Evolutionary conservation across 768 basidiomycete species (phyloP).

Genomic region (Phylloporus rhodoxanthus): DNA sequence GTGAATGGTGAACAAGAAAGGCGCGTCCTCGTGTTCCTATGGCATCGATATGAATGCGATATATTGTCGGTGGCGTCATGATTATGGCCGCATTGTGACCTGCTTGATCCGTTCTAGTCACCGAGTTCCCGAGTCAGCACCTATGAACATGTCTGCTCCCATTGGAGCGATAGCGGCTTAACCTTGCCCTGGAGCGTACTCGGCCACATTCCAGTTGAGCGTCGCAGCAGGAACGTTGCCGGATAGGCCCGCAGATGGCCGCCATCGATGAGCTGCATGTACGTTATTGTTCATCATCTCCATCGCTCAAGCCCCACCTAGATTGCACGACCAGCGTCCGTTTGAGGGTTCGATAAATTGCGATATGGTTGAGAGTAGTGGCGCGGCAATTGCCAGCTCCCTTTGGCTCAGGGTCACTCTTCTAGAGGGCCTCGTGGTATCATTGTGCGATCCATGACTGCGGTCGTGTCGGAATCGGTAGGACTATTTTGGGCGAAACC

Average conservation of each 20-base stretch:
- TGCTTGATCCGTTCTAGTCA: slow-evolving; percentile 17
- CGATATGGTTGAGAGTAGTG: neutral
- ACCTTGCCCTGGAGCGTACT: neutral
- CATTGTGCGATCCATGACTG: neutral
- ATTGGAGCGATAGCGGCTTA: neutral
- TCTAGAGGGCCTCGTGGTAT: slow-evolving; percentile 29
- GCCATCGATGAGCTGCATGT: slow-evolving; percentile 26
- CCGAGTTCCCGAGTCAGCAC: slow-evolving; percentile 46
- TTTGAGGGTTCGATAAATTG: neutral
- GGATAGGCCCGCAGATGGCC: slow-evolving; percentile 33
- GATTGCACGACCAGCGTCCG: neutral
- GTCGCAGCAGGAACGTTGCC: neutral
- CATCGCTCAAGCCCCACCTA: slow-evolving; percentile 13
- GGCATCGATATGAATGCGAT: slow-evolving; percentile 47
- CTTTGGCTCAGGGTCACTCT: neutral
- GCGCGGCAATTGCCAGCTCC: neutral
- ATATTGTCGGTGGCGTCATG: slow-evolving; percentile 33
- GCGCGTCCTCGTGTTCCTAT: slow-evolving; percentile 39
- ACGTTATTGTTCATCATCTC: neutral
- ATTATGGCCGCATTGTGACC: neutral
- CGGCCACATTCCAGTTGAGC: neutral
- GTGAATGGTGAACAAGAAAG: slow-evolving; percentile 19
- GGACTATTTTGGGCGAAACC: neutral
- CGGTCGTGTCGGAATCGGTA: no score
- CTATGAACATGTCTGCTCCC: neutral